A percentile compares a stretch with the other conserved stretches of the same genome.
phyloP scores from a whole-genome alignment of 208 protist species.

The Leptomonas pyrrhocoris region DNA sequence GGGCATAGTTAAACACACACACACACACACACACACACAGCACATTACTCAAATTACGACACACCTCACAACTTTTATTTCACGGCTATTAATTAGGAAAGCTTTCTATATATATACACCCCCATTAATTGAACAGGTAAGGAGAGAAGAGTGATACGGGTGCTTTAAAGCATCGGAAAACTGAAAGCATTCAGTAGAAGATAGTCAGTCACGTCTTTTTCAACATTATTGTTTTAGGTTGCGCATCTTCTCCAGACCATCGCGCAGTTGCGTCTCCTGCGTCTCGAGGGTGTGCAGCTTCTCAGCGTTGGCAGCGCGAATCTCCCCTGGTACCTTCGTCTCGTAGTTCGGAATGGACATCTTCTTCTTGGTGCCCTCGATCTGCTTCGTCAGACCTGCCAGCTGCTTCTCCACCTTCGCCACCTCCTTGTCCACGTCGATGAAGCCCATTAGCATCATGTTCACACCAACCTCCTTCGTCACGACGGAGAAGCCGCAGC shows the following conservation, averaged over 20 bases:
- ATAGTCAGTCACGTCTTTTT: neutral
- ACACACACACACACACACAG: neutral
- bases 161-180: too few relatives aligned
- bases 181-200: too few relatives aligned
- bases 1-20: too few relatives aligned
- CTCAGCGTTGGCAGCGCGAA: conserved; percentile 79
- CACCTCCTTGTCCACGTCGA: conserved; percentile 91
- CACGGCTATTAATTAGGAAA: too few relatives aligned
- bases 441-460: conserved; percentile 91
- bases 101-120: too few relatives aligned
- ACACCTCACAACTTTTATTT: too few relatives aligned
- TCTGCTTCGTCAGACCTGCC: conserved; percentile 75
- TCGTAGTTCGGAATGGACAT: conserved; percentile 91
- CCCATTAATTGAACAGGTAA: too few relatives aligned
- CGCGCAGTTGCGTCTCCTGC: conserved; percentile 66
- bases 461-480: conserved; percentile 83
- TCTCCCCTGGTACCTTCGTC: conserved; percentile 86
- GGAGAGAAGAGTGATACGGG: too few relatives aligned
- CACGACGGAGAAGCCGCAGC: conserved; percentile 88
- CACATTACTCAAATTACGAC: too few relatives aligned
- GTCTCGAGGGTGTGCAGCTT: conserved; percentile 75
- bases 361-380: conserved; percentile 86
- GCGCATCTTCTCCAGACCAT: conserved; percentile 83
- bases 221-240: conserved; percentile 26
- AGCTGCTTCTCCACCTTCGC: conserved; percentile 87